Conservation (phyloP, 371 early-diverging fungal species). For the Apophysomyces sp. region DNA sequence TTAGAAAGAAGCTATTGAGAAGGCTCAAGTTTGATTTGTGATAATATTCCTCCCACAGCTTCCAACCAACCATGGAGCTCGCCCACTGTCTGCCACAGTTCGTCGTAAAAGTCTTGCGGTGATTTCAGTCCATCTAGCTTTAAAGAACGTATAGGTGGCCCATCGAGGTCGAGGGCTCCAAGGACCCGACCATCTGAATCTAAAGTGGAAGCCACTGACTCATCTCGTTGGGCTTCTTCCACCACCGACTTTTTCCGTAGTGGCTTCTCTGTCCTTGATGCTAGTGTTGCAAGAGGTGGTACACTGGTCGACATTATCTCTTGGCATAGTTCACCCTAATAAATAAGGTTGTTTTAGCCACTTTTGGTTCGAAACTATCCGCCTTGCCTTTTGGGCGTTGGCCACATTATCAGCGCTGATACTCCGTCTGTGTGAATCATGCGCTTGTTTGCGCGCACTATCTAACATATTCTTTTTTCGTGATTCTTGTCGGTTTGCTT, state of each 20-base stretch:
- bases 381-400: slow-evolving; percentile 13
- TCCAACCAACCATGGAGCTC: slow-evolving; percentile 36
- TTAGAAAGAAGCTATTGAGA: not conserved
- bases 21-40: not conserved
- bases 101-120: slow-evolving; percentile 26
- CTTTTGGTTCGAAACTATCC: not conserved
- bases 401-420: slow-evolving; percentile 39
- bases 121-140: slow-evolving; percentile 24
- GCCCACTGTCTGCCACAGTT: slow-evolving; percentile 22
- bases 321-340: not conserved
- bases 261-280: not conserved
- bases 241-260: slow-evolving; percentile 11
- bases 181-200: not conserved
- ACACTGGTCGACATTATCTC: not conserved
- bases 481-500: not conserved
- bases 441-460: not conserved
- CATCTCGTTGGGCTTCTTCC: slow-evolving; percentile 3
- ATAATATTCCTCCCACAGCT: slow-evolving; percentile 17
- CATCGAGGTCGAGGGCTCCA: not conserved
- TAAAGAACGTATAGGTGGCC: slow-evolving; percentile 16
- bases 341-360: not conserved
- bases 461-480: not conserved
- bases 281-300: not conserved
- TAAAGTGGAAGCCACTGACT: not conserved
- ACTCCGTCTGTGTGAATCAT: slow-evolving; percentile 32